Base-by-base conservation (phyloP, 1,284 basidiomycete species). In the Melampsora americana region DNA sequence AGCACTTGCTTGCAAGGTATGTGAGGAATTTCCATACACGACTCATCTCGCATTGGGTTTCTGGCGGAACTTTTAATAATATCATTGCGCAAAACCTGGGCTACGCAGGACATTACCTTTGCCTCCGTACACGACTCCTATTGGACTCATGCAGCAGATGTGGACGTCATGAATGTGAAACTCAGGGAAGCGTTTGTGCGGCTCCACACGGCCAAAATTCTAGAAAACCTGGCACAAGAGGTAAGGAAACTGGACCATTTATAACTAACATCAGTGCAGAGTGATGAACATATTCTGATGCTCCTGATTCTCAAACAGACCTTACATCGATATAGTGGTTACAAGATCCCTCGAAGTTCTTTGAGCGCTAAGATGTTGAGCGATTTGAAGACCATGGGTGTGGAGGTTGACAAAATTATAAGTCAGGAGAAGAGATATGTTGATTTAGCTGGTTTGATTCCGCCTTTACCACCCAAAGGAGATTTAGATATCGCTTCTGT, bases 81-180 rank as follows among this genome's bases (percentile, higher is more conserved):
- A 42, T 42, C 35, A 12, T 30, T 50, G 44, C 48, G 50, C 12
- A 35, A 44, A 75, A 76, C 50, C 66, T 28, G 59, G 20, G n/a
- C 65, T 12, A 42, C 39, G 11, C 86, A 87, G 80, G 86, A 85
- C 65, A 82, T 96, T 77, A 90, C 90, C 0, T 98, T 98, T 82
- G 95, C 95, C 0, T 92, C 93, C 2, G 96, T 99, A 16, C 95
- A 99, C 83, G 96, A 99, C 83, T 97, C 94, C 1, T 99, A 98
- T 85, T 99, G 95, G 95, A 98, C 95, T 7, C 95, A 99, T 82
- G 92, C 95, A 0, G 87, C 86, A 50, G 88, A 88, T 78, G 91
- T 98, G 77, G 92, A 97, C 83, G 85, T 88, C 73, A 96, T 99
- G 93, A 92, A 92, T 0, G 86, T 86, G 66, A 87, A 92, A 80